Conservation (phyloP, 208 protist genomes). For the Acanthamoeba triangularis region DNA sequence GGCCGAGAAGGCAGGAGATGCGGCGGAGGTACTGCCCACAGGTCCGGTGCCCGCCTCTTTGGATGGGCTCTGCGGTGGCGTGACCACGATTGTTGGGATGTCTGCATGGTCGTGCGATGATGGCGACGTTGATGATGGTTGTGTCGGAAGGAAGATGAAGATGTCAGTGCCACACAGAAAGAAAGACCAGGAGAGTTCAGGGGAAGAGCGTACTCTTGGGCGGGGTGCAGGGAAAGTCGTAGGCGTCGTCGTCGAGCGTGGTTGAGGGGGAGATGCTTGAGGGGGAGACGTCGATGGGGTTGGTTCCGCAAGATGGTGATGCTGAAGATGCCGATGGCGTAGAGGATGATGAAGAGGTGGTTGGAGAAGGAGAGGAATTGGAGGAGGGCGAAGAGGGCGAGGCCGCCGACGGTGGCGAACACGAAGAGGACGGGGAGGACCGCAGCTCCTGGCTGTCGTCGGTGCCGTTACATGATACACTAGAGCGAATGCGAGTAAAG, state of each 20-base stretch:
- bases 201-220: background rate
- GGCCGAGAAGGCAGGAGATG: background rate
- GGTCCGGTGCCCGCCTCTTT: background rate
- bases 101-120: background rate
- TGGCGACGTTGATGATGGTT: too few relatives aligned
- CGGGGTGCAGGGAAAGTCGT: slow-evolving; percentile 1
- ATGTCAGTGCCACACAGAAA: too few relatives aligned
- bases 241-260: background rate
- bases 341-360: background rate
- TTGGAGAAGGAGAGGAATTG: background rate
- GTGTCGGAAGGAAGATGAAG: background rate
- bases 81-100: background rate
- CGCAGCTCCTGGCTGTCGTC: slow-evolving; percentile 25
- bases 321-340: background rate
- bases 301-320: too few relatives aligned
- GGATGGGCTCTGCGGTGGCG: background rate
- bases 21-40: background rate
- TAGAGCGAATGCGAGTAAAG: background rate
- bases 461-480: background rate
- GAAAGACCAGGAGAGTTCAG: background rate
- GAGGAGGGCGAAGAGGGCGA: background rate
- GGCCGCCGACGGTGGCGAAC: background rate
- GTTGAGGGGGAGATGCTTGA: background rate
- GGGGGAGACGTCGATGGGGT: background rate
- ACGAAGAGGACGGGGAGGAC: background rate